phyloP scores from a whole-genome alignment of 805 yeast genomes.

The Starmerella geochares region DNA sequence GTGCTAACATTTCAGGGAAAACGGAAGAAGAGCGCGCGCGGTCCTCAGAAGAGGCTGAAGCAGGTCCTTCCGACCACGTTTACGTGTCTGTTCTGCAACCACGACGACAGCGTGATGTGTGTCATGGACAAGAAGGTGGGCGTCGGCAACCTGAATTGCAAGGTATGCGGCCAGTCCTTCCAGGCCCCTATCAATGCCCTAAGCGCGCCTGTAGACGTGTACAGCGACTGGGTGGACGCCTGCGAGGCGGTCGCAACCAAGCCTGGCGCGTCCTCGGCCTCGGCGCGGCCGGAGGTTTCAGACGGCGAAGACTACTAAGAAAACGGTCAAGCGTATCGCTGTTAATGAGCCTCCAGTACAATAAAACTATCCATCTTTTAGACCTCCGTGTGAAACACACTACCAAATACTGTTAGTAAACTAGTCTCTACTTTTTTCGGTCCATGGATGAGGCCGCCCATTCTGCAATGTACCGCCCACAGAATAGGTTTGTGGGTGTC shows the following conservation, averaged over 20 bases:
- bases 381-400: neutral
- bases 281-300: conserved; percentile 24
- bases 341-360: neutral
- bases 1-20: conserved; percentile 44
- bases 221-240: conserved; percentile 97
- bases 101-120: conserved; percentile 83
- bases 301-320: conserved; percentile 23
- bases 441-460: conserved; percentile 8
- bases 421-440: conserved; percentile 3
- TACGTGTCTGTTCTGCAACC: conserved; percentile 90
- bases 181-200: conserved; percentile 75
- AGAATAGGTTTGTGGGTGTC: neutral
- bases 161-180: conserved; percentile 87
- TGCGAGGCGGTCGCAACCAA: conserved; percentile 80
- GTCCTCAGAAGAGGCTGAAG: conserved; percentile 67
- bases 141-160: conserved; percentile 76
- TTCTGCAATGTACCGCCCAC: neutral
- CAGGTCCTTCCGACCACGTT: conserved; percentile 73
- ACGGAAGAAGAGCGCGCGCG: conserved; percentile 73
- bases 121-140: conserved; percentile 76
- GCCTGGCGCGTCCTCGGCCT: conserved; percentile 23
- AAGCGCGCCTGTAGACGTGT: conserved; percentile 82
- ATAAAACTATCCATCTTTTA: neutral
- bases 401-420: conserved; percentile 4
- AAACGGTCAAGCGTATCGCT: neutral